These are phyloP conservation scores for Hymenoscyphus linearis DNA, from an alignment of 2,329 filamentous ascomycete genomes.

Conservation along the genomic window DNA sequence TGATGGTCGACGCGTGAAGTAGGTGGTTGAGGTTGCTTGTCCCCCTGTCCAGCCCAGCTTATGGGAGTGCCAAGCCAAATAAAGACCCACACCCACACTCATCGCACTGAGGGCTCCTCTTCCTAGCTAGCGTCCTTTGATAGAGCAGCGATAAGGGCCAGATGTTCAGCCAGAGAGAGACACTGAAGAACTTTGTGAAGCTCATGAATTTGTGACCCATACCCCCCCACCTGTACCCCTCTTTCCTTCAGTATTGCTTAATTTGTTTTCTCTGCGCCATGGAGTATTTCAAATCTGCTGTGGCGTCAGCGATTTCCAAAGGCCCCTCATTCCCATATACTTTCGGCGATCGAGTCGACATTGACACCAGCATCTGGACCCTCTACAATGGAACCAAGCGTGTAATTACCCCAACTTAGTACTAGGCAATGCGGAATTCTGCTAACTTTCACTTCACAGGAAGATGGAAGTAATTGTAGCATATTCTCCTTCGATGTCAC, in stretches of 20 bases:
- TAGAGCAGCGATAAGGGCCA: conserved; percentile 9
- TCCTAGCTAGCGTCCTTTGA: conserved; percentile 1
- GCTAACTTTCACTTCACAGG: conserved; percentile 46
- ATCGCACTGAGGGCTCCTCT: no score
- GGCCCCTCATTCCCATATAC: conserved; percentile 88
- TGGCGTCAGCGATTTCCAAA: conserved; percentile 93
- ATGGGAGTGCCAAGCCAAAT: no score
- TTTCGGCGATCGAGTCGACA: conserved; percentile 87
- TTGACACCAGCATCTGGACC: conserved; percentile 94
- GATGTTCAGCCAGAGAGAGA: conserved; percentile 1
- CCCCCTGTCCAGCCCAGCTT: no score
- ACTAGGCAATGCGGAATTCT: background rate
- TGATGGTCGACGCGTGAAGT: no score
- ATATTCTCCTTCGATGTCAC: conserved; percentile 93
- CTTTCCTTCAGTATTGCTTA: conserved; percentile 2
- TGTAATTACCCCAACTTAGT: conserved; percentile 40
- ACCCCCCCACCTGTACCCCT: no score
- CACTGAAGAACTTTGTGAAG: no score
- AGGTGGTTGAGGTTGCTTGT: no score
- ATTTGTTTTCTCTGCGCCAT: conserved; percentile 43
- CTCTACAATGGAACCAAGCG: conserved; percentile 89
- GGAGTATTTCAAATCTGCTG: conserved; percentile 97
- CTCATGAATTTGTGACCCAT: no score
- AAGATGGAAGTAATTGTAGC: conserved; percentile 90
- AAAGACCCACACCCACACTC: no score